These are phyloP conservation scores for Leucocoprinus sp. DNA, from an alignment of 768 basidiomycete species.

Conservation along the genomic window DNA sequence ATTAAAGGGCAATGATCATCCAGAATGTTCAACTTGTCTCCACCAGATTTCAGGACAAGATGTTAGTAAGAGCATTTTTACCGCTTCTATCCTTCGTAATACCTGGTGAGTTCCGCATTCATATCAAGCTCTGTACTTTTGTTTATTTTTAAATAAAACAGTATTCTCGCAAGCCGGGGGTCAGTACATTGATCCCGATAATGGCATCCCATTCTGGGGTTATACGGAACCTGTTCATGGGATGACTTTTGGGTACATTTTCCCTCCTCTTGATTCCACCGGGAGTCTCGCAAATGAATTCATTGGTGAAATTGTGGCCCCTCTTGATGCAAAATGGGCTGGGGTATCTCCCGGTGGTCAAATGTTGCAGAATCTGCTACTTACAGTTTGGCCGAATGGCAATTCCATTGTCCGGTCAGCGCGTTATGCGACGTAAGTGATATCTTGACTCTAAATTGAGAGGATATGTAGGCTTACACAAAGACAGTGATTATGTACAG, in stretches of 20 bases:
- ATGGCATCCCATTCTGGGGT: slow-evolving; percentile 47
- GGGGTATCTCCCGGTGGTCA: slow-evolving; percentile 45
- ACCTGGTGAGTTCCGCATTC: not conserved
- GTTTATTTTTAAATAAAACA: not conserved
- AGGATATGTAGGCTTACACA: not conserved
- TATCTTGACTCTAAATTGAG: not conserved
- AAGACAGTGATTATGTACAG: slow-evolving; percentile 38
- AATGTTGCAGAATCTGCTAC: slow-evolving; percentile 47
- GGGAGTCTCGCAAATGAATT: slow-evolving; percentile 40
- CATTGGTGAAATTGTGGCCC: slow-evolving; percentile 55
- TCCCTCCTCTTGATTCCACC: slow-evolving; percentile 38
- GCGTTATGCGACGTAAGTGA: slow-evolving; percentile 44
- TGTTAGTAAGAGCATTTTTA: not conserved
- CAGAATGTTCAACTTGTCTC: no score
- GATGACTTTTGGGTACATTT: slow-evolving; percentile 41
- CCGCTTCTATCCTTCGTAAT: not conserved
- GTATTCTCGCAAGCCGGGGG: not conserved
- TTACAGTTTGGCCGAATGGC: slow-evolving; percentile 58
- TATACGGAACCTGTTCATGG: slow-evolving; percentile 32
- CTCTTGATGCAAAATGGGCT: slow-evolving; percentile 45
- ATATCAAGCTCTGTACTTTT: not conserved
- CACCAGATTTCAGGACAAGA: not conserved
- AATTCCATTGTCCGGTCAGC: slow-evolving; percentile 43
- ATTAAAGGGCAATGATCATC: no score
- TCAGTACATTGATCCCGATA: slow-evolving; percentile 34